A percentile compares a stretch with the other conserved stretches of the same genome.
phyloP scores from a whole-genome alignment of 106 monocot species.

The Phalaenopsis aphrodite region DNA sequence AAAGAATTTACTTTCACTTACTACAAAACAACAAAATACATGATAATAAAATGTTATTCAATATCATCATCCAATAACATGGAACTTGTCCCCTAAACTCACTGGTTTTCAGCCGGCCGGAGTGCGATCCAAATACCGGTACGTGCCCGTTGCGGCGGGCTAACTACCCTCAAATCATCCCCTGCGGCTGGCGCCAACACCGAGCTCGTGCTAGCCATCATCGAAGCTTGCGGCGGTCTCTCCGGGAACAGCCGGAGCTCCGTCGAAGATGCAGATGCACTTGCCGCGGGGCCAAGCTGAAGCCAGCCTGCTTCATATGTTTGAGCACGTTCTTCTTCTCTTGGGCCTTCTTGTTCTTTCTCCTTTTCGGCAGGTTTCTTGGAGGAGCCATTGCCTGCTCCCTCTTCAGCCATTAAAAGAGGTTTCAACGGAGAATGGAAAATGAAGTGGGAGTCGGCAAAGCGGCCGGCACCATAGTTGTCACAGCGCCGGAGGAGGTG shows the following conservation, averaged over 20 bases:
- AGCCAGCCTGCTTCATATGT: constrained; percentile 13
- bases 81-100: constrained; percentile 12
- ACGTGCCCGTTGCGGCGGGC: constrained; percentile 15
- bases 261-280: neutral
- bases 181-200: neutral
- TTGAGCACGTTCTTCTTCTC: neutral
- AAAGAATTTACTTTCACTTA: too few relatives aligned
- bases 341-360: neutral
- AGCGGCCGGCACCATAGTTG: constrained; percentile 21
- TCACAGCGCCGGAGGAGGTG: constrained; percentile 16
- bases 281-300: constrained; percentile 10
- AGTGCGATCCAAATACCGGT: constrained; percentile 54
- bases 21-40: too few relatives aligned
- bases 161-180: constrained; percentile 17
- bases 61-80: too few relatives aligned
- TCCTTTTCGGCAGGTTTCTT: neutral
- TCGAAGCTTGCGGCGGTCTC: neutral
- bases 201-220: neutral
- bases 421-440: neutral
- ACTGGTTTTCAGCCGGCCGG: constrained; percentile 51
- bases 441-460: neutral
- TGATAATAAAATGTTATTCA: too few relatives aligned
- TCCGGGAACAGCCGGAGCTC: constrained; percentile 16
- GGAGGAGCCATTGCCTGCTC: neutral
- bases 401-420: constrained; percentile 7